Evolutionary conservation across 2,329 filamentous ascomycete species (phyloP), one percentile per base, ranked within the genome.

Genomic region (Ilyonectria robusta): DNA sequence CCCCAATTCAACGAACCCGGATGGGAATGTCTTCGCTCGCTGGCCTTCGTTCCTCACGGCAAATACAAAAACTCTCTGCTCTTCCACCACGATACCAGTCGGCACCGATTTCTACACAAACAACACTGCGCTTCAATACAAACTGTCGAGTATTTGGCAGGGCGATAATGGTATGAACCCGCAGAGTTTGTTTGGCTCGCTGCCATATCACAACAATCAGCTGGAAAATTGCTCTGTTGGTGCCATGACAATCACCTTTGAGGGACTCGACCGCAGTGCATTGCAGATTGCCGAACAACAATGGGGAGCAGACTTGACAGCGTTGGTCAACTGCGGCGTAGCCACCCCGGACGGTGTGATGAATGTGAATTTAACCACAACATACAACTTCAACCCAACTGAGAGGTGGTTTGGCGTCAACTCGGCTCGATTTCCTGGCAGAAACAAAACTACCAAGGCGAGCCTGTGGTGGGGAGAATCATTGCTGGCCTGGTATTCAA

Each of bases 391-490:
- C 17, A 51, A 44, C 47, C 47, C 37, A 2, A 15, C 29, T 5
- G 21, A 33, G 21, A 33, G 8, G 7, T 33, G 8, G 10, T 37
- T 44, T n/a, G 23, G 26, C 9, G 10, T 44, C 35, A 17, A 13
- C 33, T 44, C 17, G 3, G 11, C 47, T 19, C 11, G 29, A n/a
- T 42, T 60, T 46, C 33, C 35, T 1, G 35, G 58, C 26, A 17
- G 33, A 6, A 53, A 54, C 15, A 6, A 29, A 19, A 53, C 58
- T 4, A 42, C 58, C 7, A 23, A 29, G 10, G 44, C 48, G 31
- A 60, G 58, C 23, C 35, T 60, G 21, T 60, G 58, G 47, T 60
- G 58, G 58, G 58, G 58, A 40, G 47, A 51, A 15, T 53, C 58
- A 3, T 31, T 60, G 8, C 9, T 54, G 9, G 21, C 37, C 4